Conservation (phyloP, 495 filamentous ascomycete species). For the Articulospora tetracladia region DNA sequence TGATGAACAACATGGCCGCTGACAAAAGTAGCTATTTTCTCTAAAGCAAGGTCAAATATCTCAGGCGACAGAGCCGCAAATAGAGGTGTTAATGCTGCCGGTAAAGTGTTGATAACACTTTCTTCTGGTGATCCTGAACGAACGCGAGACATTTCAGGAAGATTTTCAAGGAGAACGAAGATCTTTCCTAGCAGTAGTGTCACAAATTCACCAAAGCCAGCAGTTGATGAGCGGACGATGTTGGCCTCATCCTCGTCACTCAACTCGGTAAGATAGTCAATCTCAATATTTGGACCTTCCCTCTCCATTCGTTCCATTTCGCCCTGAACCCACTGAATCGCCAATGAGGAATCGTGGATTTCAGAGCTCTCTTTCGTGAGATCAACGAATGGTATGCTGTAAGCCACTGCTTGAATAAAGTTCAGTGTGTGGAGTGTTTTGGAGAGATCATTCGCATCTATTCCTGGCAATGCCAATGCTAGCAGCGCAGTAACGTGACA, state of each 20-base stretch:
- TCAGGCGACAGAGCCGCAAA: slow-evolving; percentile 90
- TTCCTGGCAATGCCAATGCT: slow-evolving; percentile 87
- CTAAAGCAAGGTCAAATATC: slow-evolving; percentile 84
- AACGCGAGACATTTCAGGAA: slow-evolving; percentile 83
- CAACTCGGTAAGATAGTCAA: slow-evolving; percentile 81
- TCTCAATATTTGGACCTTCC: slow-evolving; percentile 75
- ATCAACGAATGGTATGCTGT: slow-evolving; percentile 88
- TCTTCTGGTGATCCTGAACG: slow-evolving; percentile 92
- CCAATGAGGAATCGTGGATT: slow-evolving; percentile 71
- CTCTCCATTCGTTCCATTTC: slow-evolving; percentile 92
- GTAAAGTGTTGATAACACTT: slow-evolving; percentile 93
- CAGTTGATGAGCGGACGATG: slow-evolving; percentile 94
- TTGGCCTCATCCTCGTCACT: slow-evolving; percentile 82
- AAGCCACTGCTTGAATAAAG: slow-evolving; percentile 91
- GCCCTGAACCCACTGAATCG: slow-evolving; percentile 88
- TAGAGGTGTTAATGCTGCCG: slow-evolving; percentile 85
- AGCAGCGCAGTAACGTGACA: slow-evolving; percentile 93
- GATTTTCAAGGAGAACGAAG: slow-evolving; percentile 91
- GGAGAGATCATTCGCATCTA: slow-evolving; percentile 96
- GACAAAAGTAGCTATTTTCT: slow-evolving; percentile 92
- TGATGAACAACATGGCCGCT: slow-evolving; percentile 95
- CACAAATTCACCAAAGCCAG: slow-evolving; percentile 88
- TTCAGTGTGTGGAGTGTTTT: slow-evolving; percentile 93
- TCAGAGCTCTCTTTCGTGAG: slow-evolving; percentile 67
- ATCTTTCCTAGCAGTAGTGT: slow-evolving; percentile 87